Evolutionary conservation across 2,329 filamentous ascomycete species (phyloP).

Genomic region (Pseudopithomyces maydicus): DNA sequence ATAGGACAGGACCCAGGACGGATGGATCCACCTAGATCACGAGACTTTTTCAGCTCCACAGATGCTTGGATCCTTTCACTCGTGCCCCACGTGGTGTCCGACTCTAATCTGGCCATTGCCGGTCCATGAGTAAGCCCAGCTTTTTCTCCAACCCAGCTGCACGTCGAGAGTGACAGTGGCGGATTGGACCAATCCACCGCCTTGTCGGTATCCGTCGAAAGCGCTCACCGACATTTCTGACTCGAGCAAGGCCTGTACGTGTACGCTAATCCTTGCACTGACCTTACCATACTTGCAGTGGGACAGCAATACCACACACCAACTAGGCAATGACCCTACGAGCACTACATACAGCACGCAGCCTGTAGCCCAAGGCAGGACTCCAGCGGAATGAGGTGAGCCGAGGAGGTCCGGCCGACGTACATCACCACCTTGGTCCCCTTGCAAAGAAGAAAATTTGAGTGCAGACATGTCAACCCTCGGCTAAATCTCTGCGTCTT

Average conservation of each 20-base stretch:
- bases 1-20: neutral
- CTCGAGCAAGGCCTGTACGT: constrained; percentile 17
- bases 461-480: neutral
- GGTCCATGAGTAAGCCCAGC: neutral
- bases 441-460: neutral
- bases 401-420: neutral
- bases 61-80: no score
- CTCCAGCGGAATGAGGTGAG: neutral
- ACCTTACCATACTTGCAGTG: constrained; percentile 6
- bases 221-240: constrained; percentile 40
- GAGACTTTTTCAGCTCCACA: no score
- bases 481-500: neutral
- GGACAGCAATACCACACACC: neutral
- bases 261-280: constrained; percentile 22
- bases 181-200: neutral
- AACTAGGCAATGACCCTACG: constrained; percentile 30
- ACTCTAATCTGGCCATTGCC: neutral
- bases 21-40: neutral
- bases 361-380: neutral
- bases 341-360: constrained; percentile 15
- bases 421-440: neutral
- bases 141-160: neutral
- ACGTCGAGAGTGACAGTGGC: neutral
- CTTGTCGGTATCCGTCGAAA: neutral
- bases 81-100: no score